phyloP scores from a whole-genome alignment of 2,329 filamentous ascomycete genomes.

The Cephalotrichum gorgonifer region DNA sequence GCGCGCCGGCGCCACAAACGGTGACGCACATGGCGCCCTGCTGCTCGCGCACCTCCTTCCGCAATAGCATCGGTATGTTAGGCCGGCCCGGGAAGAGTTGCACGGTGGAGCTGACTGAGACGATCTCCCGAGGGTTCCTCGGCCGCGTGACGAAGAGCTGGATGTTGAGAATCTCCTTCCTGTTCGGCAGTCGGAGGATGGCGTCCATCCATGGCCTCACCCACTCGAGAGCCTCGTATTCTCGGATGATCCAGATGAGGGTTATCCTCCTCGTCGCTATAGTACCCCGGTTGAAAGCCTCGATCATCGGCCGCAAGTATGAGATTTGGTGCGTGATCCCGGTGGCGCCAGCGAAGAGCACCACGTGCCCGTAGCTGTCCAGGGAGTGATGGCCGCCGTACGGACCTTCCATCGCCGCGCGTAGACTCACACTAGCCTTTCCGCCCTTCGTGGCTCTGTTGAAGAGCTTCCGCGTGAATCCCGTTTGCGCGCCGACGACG shows the following conservation, averaged over 20 bases:
- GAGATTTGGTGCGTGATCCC: slow-evolving; percentile 94
- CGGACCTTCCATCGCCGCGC: slow-evolving; percentile 77
- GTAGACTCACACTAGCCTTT: slow-evolving; percentile 30
- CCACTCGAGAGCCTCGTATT: slow-evolving; percentile 85
- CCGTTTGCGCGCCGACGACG: slow-evolving; percentile 77
- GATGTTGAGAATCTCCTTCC: slow-evolving; percentile 74
- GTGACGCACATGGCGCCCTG: slow-evolving; percentile 82
- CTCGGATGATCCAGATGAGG: slow-evolving; percentile 87
- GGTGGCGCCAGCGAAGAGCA: slow-evolving; percentile 85
- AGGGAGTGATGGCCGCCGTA: slow-evolving; percentile 78
- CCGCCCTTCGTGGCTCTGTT: slow-evolving; percentile 52
- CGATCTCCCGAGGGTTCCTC: slow-evolving; percentile 70
- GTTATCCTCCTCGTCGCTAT: slow-evolving; percentile 73
- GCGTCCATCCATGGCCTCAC: slow-evolving; percentile 74
- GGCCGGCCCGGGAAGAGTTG: slow-evolving; percentile 89
- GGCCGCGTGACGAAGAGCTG: slow-evolving; percentile 87
- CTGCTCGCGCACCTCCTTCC: slow-evolving; percentile 72
- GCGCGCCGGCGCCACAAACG: slow-evolving; percentile 64
- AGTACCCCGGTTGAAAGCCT: slow-evolving; percentile 57
- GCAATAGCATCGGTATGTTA: slow-evolving; percentile 68
- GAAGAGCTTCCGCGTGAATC: slow-evolving; percentile 77
- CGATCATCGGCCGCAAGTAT: slow-evolving; percentile 68
- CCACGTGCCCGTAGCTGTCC: slow-evolving; percentile 81
- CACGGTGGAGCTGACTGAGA: slow-evolving; percentile 66
- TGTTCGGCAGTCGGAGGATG: slow-evolving; percentile 67